Evolutionary conservation across 192 early-diverging fungal genomes (phyloP).

Genomic region (Thamnidium elegans): DNA sequence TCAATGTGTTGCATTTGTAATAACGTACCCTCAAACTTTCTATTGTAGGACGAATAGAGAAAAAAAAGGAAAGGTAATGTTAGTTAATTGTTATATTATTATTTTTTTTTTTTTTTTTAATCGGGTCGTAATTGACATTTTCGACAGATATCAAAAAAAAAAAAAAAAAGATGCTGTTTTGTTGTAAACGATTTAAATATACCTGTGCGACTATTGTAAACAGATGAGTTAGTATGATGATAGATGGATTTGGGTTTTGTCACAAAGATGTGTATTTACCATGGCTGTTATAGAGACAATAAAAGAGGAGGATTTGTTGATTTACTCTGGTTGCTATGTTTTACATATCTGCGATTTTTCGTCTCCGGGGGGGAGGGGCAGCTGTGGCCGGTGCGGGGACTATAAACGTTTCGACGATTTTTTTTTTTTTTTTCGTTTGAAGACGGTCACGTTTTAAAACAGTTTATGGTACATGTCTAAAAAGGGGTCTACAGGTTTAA

Average conservation of each 20-base stretch:
- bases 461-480: too few relatives aligned
- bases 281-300: constrained; percentile 21
- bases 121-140: too few relatives aligned
- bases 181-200: background rate
- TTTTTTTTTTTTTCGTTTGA: too few relatives aligned
- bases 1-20: too few relatives aligned
- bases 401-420: too few relatives aligned
- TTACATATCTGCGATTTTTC: background rate
- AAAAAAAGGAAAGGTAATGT: background rate
- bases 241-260: constrained; percentile 22
- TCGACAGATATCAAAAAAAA: too few relatives aligned
- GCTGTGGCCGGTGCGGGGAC: too few relatives aligned
- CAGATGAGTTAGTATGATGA: constrained; percentile 2
- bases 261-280: background rate
- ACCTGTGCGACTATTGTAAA: constrained; percentile 17
- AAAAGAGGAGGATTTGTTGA: constrained; percentile 8
- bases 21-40: constrained; percentile 87
- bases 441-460: too few relatives aligned
- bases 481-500: too few relatives aligned
- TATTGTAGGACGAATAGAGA: constrained; percentile 52
- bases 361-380: background rate
- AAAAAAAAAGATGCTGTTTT: too few relatives aligned
- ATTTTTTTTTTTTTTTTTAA: background rate
- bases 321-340: background rate
- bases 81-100: background rate